phyloP scores from a whole-genome alignment of 441 rosid genomes.

The Pelargonium fulgidum region DNA sequence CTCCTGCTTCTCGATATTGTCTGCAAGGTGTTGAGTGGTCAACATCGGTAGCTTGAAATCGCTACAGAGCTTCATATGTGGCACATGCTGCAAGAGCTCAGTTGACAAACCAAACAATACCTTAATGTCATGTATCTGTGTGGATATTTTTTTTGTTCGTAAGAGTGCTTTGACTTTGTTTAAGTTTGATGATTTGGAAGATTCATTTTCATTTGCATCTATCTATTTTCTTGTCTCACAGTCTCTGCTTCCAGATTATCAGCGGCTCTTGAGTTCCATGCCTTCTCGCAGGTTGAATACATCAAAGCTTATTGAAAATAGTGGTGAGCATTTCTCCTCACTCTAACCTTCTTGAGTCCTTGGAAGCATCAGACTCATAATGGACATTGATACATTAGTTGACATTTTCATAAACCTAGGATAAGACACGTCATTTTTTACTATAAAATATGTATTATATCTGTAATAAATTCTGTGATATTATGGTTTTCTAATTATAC shows the following conservation, averaged over 20 bases:
- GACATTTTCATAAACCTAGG: conserved; percentile 2
- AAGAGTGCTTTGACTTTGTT: conserved; percentile 2
- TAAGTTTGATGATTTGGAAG: conserved; percentile 18
- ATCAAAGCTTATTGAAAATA: conserved; percentile 86
- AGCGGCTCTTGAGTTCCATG: conserved; percentile 93
- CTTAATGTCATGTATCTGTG: not conserved
- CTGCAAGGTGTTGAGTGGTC: too few species aligned
- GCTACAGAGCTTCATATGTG: too few species aligned
- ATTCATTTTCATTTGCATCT: conserved; percentile 39
- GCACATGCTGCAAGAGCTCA: too few species aligned
- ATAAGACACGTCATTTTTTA: not conserved
- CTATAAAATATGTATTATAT: not conserved
- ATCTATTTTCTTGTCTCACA: conserved; percentile 46
- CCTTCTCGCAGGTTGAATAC: conserved; percentile 98
- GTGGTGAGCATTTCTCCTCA: conserved; percentile 49
- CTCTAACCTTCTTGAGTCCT: conserved; percentile 5
- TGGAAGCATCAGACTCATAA: not conserved
- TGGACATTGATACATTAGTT: not conserved
- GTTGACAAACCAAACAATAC: too few species aligned
- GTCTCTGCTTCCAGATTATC: conserved; percentile 99
- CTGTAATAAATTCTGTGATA: not conserved
- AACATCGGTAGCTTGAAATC: too few species aligned
- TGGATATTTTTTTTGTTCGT: not conserved
- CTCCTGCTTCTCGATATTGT: too few species aligned
- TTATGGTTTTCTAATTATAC: not conserved